Conservation (phyloP, 495 filamentous ascomycete genomes). For the Lasiosphaeris hirsuta region DNA sequence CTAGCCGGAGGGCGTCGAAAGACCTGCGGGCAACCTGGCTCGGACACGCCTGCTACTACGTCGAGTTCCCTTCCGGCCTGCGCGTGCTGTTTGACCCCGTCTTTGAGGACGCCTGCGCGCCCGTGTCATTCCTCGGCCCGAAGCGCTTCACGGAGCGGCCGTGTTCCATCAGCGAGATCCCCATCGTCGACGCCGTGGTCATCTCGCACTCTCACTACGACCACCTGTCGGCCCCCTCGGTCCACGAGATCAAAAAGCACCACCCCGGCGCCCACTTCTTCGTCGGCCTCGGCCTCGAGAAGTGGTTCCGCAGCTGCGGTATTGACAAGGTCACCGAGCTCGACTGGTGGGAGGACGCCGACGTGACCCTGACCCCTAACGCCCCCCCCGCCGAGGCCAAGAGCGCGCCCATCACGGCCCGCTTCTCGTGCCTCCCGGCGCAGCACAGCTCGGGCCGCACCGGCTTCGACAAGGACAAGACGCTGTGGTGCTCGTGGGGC, state of each 20-base stretch:
- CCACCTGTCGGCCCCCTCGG: conserved; percentile 74
- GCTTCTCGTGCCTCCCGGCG: conserved; percentile 79
- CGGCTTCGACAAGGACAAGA: conserved; percentile 63
- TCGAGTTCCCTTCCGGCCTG: conserved; percentile 85
- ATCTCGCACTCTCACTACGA: conserved; percentile 96
- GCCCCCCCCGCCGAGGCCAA: conserved; percentile 14
- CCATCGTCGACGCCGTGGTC: conserved; percentile 79
- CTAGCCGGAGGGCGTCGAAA: conserved; percentile 47
- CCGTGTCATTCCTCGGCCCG: conserved; percentile 67
- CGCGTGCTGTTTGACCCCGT: conserved; percentile 94
- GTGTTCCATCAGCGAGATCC: conserved; percentile 76
- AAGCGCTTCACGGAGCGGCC: conserved; percentile 79
- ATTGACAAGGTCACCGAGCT: conserved; percentile 77
- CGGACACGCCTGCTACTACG: conserved; percentile 90
- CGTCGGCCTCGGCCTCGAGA: conserved; percentile 76
- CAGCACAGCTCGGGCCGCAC: conserved; percentile 77
- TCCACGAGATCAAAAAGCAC: conserved; percentile 64
- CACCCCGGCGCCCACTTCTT: conserved; percentile 87
- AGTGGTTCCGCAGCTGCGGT: conserved; percentile 71
- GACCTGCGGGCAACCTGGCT: conserved; percentile 88
- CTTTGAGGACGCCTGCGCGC: conserved; percentile 82
- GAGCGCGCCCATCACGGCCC: conserved; percentile 57
- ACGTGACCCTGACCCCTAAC: conserved; percentile 55
- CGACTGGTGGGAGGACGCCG: conserved; percentile 91
- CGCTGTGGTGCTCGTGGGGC: conserved; percentile 86